Evolutionary conservation across 2,329 filamentous ascomycete genomes (phyloP), one percentile per base, ranked within the genome.

Genomic region (Paraconiothyrium brasiliense): DNA sequence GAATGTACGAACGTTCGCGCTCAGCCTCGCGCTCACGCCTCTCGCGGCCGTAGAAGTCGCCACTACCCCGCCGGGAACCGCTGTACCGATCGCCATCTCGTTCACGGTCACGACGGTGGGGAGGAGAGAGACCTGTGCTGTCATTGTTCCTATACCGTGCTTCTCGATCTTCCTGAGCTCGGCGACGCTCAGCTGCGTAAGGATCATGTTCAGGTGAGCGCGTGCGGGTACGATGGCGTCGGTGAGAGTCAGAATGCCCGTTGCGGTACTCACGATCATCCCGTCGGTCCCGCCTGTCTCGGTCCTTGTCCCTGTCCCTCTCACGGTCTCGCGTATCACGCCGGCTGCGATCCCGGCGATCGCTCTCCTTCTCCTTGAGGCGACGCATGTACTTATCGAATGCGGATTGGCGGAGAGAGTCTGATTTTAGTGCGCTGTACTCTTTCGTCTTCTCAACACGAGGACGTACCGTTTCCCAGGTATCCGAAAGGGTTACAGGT

Each of bases 311-410:
- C n/a, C 80, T 76, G 16, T 65, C 63, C 50, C 77, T 72, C 47
- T 76, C 76, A 52, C 80, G 73, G 51, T 87, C 85, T 58, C 79
- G 79, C n/a, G 72, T 69, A 64, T 78, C 76, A 57, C 76, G 78
- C 58, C 76, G 74, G 60, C 73, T 71, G 9, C 76, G 71, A 46
- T 77, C 75, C n/a, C 73, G 85, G 57, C 80, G 81, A 62, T 97
- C 93, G 35, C 83, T 83, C 68, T 96, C 92, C 76, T 94, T 94
- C 70, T 98, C 94, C 76, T 90, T 92, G n/a, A 97, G 83, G 54
- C 95, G 92, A 64, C 92, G 91, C 70, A 97, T 89, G 72, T 93
- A 88, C 81, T 97, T 98, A 60, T 97, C 94, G 80, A 97, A 98
- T 14, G 93, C 94, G 67, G 87, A 86, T 64, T 90, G 89, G 60